phyloP scores from a whole-genome alignment of 176 grass and related monocot species.

The Cenchrus fungigraminus region DNA sequence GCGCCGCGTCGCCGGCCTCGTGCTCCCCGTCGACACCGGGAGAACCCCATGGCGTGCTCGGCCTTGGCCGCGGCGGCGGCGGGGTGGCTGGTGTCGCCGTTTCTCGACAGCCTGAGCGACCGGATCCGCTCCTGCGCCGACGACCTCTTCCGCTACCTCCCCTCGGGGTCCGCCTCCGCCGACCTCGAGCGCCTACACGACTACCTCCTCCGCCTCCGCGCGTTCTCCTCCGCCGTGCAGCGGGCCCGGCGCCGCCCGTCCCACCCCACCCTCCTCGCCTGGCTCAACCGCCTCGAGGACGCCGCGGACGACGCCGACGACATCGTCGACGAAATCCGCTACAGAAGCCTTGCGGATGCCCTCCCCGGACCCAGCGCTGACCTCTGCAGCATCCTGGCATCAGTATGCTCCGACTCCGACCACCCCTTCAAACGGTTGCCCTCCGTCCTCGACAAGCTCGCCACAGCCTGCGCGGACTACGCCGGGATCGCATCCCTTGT shows the following conservation, averaged over 20 bases:
- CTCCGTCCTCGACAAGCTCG: slow-evolving; percentile 37
- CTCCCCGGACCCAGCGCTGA: background rate
- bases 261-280: slow-evolving; percentile 7
- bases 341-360: slow-evolving; percentile 8
- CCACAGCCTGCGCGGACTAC: background rate
- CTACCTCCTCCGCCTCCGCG: slow-evolving; percentile 17
- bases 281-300: slow-evolving; percentile 33
- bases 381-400: background rate
- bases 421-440: slow-evolving; percentile 5
- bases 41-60: background rate
- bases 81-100: slow-evolving; percentile 35
- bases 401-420: slow-evolving; percentile 18
- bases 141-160: slow-evolving; percentile 9
- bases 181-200: slow-evolving; percentile 28
- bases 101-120: slow-evolving; percentile 25
- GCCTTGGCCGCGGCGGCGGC: background rate
- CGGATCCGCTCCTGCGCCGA: slow-evolving; percentile 26
- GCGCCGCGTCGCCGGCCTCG: background rate
- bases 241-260: background rate
- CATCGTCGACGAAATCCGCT: slow-evolving; percentile 38
- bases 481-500: background rate
- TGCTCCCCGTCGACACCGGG: background rate
- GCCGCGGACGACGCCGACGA: slow-evolving; percentile 36
- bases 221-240: slow-evolving; percentile 21
- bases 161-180: background rate